phyloP scores from a whole-genome alignment of 2,329 filamentous ascomycete genomes.

The Sporothrix mexicana region DNA sequence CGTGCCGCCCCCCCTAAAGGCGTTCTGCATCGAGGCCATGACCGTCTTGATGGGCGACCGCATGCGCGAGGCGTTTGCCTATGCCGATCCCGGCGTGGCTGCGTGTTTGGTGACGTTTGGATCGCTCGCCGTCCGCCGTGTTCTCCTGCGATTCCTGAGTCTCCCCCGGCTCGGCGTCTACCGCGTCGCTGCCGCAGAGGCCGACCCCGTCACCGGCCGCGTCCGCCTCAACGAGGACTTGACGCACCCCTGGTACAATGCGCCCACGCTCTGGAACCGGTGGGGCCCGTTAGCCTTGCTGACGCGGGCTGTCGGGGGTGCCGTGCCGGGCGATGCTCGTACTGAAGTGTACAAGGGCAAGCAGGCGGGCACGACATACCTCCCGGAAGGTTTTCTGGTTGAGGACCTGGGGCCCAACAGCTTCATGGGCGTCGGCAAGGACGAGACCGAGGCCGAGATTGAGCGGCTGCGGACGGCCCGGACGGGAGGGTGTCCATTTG shows the following conservation, averaged over 20 bases:
- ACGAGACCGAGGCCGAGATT: slow-evolving; percentile 52
- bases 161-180: slow-evolving; percentile 61
- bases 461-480: slow-evolving; percentile 47
- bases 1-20: slow-evolving; percentile 54
- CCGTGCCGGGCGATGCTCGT: slow-evolving; percentile 46
- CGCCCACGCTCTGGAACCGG: slow-evolving; percentile 63
- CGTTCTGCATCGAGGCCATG: slow-evolving; percentile 57
- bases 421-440: slow-evolving; percentile 58
- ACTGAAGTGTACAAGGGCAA: slow-evolving; percentile 44
- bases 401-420: slow-evolving; percentile 67
- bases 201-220: slow-evolving; percentile 60
- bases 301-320: slow-evolving; percentile 51
- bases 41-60: slow-evolving; percentile 68
- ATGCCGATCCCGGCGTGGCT: slow-evolving; percentile 51
- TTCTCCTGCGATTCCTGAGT: slow-evolving; percentile 62
- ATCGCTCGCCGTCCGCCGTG: slow-evolving; percentile 58
- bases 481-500: slow-evolving; percentile 56
- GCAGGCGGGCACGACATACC: slow-evolving; percentile 50
- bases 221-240: slow-evolving; percentile 59
- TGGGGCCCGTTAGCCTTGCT: slow-evolving; percentile 65
- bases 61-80: slow-evolving; percentile 67
- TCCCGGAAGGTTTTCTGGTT: slow-evolving; percentile 59
- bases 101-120: slow-evolving; percentile 51
- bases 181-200: slow-evolving; percentile 48
- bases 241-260: slow-evolving; percentile 69